Percentiles rank a stretch among this genome's conserved stretches.
These are phyloP conservation scores for Maudiozyma saulgeensis DNA, from an alignment of 805 yeast genomes.

Conservation along the genomic window DNA sequence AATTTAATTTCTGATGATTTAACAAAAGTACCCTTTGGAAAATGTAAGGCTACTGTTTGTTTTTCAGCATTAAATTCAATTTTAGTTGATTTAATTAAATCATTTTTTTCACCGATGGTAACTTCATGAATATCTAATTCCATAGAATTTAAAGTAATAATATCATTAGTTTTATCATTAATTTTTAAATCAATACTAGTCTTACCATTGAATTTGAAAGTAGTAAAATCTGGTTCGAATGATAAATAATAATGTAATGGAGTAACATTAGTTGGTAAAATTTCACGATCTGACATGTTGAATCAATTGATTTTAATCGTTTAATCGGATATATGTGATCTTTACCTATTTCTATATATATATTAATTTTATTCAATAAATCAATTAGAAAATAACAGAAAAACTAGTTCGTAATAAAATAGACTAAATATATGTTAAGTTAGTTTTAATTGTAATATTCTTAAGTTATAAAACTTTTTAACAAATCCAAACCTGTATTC, in stretches of 20 bases:
- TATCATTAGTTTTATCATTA: constrained; percentile 34
- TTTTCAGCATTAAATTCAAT: constrained; percentile 38
- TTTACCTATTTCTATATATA: no score
- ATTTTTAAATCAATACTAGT: constrained; percentile 46
- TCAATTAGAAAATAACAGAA: no score
- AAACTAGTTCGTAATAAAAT: no score
- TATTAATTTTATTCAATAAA: no score
- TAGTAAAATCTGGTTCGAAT: constrained; percentile 49
- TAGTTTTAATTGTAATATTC: no score
- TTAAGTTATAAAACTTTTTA: no score
- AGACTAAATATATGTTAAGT: no score
- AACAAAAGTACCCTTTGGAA: constrained; percentile 34
- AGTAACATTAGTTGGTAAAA: constrained; percentile 51
- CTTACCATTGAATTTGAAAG: constrained; percentile 49
- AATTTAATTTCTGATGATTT: constrained; percentile 32
- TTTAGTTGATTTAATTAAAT: constrained; percentile 29
- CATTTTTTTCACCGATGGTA: constrained; percentile 22
- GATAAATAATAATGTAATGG: constrained; percentile 68
- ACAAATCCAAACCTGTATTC: no score
- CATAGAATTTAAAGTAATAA: constrained; percentile 47
- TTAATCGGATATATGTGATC: no score
- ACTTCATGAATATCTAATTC: constrained; percentile 58
- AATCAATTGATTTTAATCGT: no score
- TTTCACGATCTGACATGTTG: constrained; percentile 27
- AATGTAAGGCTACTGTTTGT: constrained; percentile 55